Percentiles rank a stretch among this genome's conserved stretches.
These are phyloP conservation scores for Anisogramma anomala DNA, from an alignment of 2,329 filamentous ascomycete species.

Conservation along the genomic window DNA sequence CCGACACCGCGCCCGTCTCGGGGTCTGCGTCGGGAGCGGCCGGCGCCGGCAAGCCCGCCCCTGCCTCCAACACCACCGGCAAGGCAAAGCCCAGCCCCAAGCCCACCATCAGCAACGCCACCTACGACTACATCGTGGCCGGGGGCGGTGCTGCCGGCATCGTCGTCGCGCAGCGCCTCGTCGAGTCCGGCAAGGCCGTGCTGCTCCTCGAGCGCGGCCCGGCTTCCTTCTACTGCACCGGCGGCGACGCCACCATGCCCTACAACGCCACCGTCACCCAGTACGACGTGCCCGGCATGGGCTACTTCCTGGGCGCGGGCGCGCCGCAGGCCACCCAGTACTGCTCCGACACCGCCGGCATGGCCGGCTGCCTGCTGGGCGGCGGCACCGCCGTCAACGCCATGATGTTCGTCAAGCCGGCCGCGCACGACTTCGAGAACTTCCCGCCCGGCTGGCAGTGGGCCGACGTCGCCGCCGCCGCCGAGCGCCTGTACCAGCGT, in stretches of 20 bases:
- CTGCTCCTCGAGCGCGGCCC: constrained; percentile 28
- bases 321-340: constrained; percentile 18
- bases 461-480: constrained; percentile 18
- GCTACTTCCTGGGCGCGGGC: constrained; percentile 17
- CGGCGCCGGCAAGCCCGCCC: neutral
- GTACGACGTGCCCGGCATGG: constrained; percentile 23
- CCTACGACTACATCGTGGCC: constrained; percentile 30
- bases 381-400: constrained; percentile 26
- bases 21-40: constrained; percentile 2
- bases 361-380: constrained; percentile 27
- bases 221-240: constrained; percentile 23
- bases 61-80: constrained; percentile 4
- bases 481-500: constrained; percentile 20
- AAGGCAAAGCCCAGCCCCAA: constrained; percentile 1
- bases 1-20: neutral
- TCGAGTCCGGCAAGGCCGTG: constrained; percentile 26
- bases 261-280: constrained; percentile 25
- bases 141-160: constrained; percentile 28
- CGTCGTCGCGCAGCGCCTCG: constrained; percentile 25
- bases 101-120: constrained; percentile 22
- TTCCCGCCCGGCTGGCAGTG: constrained; percentile 24
- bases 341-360: constrained; percentile 26
- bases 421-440: constrained; percentile 22
- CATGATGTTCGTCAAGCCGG: constrained; percentile 24
- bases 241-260: constrained; percentile 20